Evolutionary conservation across 1,139 yeast species (phyloP), one percentile per base, ranked within the genome.

Genomic region (Pneumocystis carinii): DNA sequence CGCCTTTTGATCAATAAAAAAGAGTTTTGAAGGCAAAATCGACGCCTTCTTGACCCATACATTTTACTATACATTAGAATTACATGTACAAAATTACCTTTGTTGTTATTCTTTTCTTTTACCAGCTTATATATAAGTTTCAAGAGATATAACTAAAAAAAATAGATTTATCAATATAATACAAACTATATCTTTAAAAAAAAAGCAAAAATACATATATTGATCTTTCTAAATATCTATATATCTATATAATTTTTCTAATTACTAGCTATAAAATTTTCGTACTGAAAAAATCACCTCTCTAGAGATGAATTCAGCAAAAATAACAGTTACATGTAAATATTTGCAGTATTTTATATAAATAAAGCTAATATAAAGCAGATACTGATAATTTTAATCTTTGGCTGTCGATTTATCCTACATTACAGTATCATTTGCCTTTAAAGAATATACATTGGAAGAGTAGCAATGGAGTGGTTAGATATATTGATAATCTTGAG

Each of bases 401-500:
- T 17, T 57, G 42, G 41, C 35, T 36, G 19, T 19, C 4, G 5
- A 57, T 57, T 39, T 57, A 32, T 24, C 42, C 41, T 39, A 39
- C 10, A 39, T 24, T 57, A 15, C 59, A 35, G 27, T 24, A 32
- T 3, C 48, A 36, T 63, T 14, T 87, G 2, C 90, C 89, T 1
- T 75, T 90, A 55, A 81, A 84, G 3, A 87, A 87, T 66, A 75
- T 92, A 41, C 95, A 89, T 72, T 89, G 96, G 95, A 84, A 83
- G 69, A 77, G 82, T 60, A 74, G 79, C 41, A 73, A 79, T 17
- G 76, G 83, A 14, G 83, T 86, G 2, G 73, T 87, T 53, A 81
- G 88, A 67, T 83, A 95, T 1, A 85, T 92, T 32, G 83, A 86
- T 3, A 72, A 75, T 39, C 75, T 92, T 8, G 83, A 84, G 0